Base-by-base conservation (phyloP, 2,329 filamentous ascomycete species). In the Fusarium brevicatenulatum region DNA sequence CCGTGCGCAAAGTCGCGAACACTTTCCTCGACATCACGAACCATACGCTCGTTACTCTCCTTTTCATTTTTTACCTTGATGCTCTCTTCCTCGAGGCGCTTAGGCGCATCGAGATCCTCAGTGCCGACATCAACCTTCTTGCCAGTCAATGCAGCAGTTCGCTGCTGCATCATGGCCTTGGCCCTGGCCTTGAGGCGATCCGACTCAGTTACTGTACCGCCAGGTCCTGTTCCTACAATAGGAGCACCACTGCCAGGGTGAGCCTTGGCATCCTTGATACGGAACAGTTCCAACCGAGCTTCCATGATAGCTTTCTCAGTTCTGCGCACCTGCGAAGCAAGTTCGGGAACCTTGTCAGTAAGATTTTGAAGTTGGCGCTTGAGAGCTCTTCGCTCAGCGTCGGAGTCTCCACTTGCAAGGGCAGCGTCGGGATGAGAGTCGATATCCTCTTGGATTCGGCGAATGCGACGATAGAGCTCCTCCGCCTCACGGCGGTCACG, bases 141-240 rank as follows among this genome's bases (percentile, higher is more conserved):
- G 64, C 96, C 96, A 28, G 95, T 94, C 71, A 99, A 85, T 23
- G 96, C 95, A 63, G 96, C 96, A 75, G 96, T 95, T 67, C 96
- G 92, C 78, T 97, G 95, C 84, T 98, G 95, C 96, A 99, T 99
- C 91, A 98, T 97, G 43, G 95, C 95, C 84, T 95, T 97, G 37
- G 96, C 95, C 75, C 95, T 91, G 40, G 96, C 96, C 85, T 98
- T 98, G 74, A 98, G 89, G 60, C 95, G 91, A 83, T 99, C 96
- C 7, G 94, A 93, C 82, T 99, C 96, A 0, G 96, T 99, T 46
- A 99, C 90, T 49, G 90, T 85, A 58, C 96, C 96, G 47, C 95
- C 95, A 65, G 95, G 95, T 15, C 96, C 96, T 69, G 95, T 98
- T 50, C 96, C 96, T 66, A 98, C 90, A 71, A 99, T 94, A 36